Evolutionary conservation across 2,329 filamentous ascomycete species (phyloP).

Genomic region (Alternaria novae-zelandiae): DNA sequence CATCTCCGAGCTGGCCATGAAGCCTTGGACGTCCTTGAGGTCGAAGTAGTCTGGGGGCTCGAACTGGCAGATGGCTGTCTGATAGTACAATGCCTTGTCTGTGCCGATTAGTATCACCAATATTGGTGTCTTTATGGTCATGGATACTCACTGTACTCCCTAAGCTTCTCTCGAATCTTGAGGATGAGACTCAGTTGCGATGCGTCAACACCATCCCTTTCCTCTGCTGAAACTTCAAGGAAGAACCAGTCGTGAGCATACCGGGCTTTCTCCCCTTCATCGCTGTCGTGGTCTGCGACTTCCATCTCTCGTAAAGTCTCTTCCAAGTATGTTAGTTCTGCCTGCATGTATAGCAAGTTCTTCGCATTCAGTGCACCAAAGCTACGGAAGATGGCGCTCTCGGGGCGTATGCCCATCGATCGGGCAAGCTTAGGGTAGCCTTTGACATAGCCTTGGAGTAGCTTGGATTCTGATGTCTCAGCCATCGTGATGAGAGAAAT

Average conservation of each 20-base stretch:
- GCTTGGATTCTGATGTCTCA: slow-evolving; percentile 34
- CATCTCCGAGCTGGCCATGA: not conserved
- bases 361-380: not conserved
- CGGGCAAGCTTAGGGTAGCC: not conserved
- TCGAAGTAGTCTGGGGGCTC: not conserved
- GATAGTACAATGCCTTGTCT: not conserved
- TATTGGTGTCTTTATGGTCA: not conserved
- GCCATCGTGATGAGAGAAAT: not conserved
- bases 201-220: not conserved
- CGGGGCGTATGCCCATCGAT: not conserved
- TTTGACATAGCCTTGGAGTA: slow-evolving; percentile 17
- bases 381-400: not conserved
- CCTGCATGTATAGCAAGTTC: not conserved
- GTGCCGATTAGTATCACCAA: not conserved
- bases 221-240: not conserved
- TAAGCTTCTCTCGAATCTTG: not conserved
- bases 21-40: not conserved
- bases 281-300: not conserved
- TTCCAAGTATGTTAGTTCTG: not conserved
- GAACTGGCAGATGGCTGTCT: not conserved
- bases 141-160: not conserved
- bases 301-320: not conserved
- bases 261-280: not conserved
- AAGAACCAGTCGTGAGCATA: not conserved
- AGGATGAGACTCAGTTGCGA: not conserved